A percentile compares a stretch with the other conserved stretches of the same genome.
Conservation (phyloP, 73 alveolate species). For the Tetrahymena thermophila region DNA sequence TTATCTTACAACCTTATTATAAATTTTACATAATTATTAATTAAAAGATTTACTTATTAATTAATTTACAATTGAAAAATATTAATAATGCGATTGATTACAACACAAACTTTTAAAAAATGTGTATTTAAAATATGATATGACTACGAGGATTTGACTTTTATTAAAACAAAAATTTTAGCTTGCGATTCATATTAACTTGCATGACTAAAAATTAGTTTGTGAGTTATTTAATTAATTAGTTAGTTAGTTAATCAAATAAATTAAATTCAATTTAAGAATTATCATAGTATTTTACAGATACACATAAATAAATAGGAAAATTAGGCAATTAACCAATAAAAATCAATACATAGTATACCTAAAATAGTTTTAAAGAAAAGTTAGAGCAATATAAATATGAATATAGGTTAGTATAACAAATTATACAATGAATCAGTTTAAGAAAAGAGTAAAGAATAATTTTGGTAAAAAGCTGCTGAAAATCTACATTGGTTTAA, state of each 20-base stretch:
- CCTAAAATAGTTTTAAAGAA: background rate
- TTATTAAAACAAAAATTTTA: too few species aligned
- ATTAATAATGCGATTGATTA: background rate
- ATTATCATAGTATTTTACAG: background rate
- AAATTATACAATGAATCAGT: background rate
- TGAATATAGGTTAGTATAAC: background rate
- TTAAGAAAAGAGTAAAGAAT: background rate
- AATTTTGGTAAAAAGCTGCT: slow-evolving; percentile 13
- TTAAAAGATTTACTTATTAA: too few species aligned
- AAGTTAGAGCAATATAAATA: background rate
- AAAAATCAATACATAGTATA: background rate
- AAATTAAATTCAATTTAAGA: too few species aligned
- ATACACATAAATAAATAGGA: background rate
- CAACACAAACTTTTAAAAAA: background rate
- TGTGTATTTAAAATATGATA: background rate
- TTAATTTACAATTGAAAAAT: background rate
- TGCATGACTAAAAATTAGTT: background rate
- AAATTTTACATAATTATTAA: too few species aligned
- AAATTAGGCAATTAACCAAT: background rate
- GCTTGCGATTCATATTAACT: background rate
- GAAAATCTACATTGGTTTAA: slow-evolving; percentile 17
- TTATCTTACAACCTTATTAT: background rate
- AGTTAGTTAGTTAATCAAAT: too few species aligned
- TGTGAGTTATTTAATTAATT: too few species aligned
- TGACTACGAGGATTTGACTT: background rate